phyloP scores from a whole-genome alignment of 805 yeast species.

The Torulaspora gathmanii region DNA sequence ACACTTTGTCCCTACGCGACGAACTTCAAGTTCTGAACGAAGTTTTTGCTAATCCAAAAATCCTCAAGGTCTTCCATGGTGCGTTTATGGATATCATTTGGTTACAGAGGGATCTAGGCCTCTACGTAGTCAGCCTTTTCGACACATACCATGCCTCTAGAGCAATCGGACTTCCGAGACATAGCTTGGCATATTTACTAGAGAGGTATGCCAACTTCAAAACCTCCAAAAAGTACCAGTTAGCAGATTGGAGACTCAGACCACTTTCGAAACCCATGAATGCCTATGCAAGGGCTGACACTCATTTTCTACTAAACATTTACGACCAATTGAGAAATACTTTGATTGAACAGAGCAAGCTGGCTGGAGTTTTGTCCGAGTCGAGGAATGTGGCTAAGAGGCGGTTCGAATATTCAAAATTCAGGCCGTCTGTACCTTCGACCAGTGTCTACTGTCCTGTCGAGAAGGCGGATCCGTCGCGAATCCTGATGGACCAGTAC shows the following conservation, averaged over 20 bases:
- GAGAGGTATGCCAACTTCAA: conserved; percentile 76
- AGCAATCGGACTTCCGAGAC: conserved; percentile 71
- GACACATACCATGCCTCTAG: conserved; percentile 91
- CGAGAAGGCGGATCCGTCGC: conserved; percentile 64
- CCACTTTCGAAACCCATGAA: conserved; percentile 74
- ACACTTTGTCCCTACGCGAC: conserved; percentile 73
- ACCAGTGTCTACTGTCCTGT: conserved; percentile 45
- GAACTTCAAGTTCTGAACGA: conserved; percentile 62
- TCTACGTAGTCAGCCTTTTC: conserved; percentile 81
- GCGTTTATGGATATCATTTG: conserved; percentile 95
- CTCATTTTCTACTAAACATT: conserved; percentile 81
- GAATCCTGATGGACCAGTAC: conserved; percentile 54
- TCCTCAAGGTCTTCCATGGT: conserved; percentile 90
- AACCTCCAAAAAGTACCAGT: conserved; percentile 89
- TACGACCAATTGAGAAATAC: conserved; percentile 67
- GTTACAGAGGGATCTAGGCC: conserved; percentile 92
- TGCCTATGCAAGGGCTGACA: conserved; percentile 89
- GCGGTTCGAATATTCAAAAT: conserved; percentile 76
- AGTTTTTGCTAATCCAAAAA: conserved; percentile 74
- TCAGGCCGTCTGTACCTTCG: conserved; percentile 40
- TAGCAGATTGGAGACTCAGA: conserved; percentile 94
- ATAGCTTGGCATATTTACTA: conserved; percentile 77
- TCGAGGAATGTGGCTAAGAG: conserved; percentile 76
- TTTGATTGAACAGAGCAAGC: conserved; percentile 47
- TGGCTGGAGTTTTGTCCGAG: conserved; percentile 61